Base-by-base conservation (phyloP, 768 basidiomycete genomes). In the Bullera alba region DNA sequence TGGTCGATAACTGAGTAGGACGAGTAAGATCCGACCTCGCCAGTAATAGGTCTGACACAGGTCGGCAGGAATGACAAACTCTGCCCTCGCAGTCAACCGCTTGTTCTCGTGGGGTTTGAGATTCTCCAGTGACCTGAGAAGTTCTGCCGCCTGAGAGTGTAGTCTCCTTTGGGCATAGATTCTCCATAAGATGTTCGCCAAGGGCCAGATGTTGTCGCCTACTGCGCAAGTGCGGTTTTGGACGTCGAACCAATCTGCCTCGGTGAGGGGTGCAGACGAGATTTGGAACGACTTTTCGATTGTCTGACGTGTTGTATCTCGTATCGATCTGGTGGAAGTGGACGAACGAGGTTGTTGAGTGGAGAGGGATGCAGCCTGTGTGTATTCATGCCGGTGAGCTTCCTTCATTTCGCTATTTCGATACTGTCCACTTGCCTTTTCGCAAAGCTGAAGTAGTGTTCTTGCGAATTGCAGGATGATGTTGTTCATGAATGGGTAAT, bases 1-100 rank as follows among this genome's bases (percentile, higher is more conserved):
- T 3, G 46, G 36, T 17, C 65, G 35, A 46, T 61, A 56, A 44
- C 64, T 60, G 6, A 67, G 48, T 16, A 67, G 36, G 8, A 62
- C 51, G 26, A 67, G 53, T 3, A 50, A 47, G 6, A 64, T 39
- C 39, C 53, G 50, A 19, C 65, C 65, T 16, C 65, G 43, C 65
- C 65, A 67, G 41, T 67, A 67, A 36, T 64, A 64, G 39, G 53
- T 60, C 48, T 67, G 56, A 34, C 63, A 64, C 3, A 67, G 42
- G 16, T 61, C 60, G 4, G 65, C 56, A 6, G 48, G 48, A 8
- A 42, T 49, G 16, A 61, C 30, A 25, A 45, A 12, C 3, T 48
- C 23, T 2, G 51, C 56, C 42, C 65, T 34, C 2, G 60, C 38
- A 5, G 48, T 29, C 2, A 67, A 32, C 2, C 65, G 52, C 36